Evolutionary conservation across 2,329 filamentous ascomycete species (phyloP), one percentile per base, ranked within the genome.

Genomic region (Fusarium sp.): DNA sequence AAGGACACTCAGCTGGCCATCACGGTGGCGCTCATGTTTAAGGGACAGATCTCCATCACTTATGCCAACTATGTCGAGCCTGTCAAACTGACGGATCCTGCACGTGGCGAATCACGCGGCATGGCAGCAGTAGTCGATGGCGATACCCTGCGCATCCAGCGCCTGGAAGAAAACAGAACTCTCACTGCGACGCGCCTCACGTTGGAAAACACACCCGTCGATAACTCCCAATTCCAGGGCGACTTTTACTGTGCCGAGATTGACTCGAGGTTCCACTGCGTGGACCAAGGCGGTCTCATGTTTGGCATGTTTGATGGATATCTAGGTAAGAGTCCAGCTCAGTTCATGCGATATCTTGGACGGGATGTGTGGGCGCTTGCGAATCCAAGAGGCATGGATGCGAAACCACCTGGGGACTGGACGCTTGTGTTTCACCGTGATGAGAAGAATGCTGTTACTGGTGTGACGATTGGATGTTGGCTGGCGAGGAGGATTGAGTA

Each of bases 341-440:
- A 64, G 7, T 60, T 55, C 12, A 64, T 64, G 60, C n/a, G 41
- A 28, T 51, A 61, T 41, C 25, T 64, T 1, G 60, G 60, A 5
- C 32, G 36, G 9, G 54, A 56, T 22, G 60, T 61, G 1, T 64
- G 60, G 60, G 45, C 44, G 3, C 60, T 64, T 8, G 34, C 54
- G 9, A 61, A 63, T 35, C 60, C 60, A 0, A 39, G 60, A 28
- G 60, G 60, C 11, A 64, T 64, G 60, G 60, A 64, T 34, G 60
- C 60, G 9, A 64, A 64, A n/a, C 60, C 60, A 0, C 60, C 60
- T 19, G 60, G 60, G 4, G 60, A 64, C 22, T 64, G 60, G 60
- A 64, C 60, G 5, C n/a, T 64, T 5, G 60, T 61, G 1, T 64
- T 64, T 4, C 41, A 8, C 6, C 7, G 60, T 9, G 36, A 51